phyloP scores from a whole-genome alignment of 108 stramenopile genomes.

The Cyclotella kingstonii region DNA sequence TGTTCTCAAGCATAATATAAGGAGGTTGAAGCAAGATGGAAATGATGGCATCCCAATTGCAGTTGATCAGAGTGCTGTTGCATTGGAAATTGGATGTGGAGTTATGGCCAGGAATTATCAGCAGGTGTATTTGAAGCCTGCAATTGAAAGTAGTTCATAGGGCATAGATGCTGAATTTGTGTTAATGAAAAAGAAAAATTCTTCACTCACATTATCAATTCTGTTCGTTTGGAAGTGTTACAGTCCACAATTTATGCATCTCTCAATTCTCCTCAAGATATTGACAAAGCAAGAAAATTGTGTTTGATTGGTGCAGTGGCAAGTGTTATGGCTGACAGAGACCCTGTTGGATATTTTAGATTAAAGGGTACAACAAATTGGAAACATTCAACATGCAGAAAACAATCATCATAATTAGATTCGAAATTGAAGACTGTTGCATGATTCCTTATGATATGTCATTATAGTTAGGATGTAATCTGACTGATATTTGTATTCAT shows the following conservation, averaged over 20 bases:
- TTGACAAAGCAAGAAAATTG: slow-evolving; percentile 55
- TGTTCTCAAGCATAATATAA: slow-evolving; percentile 11
- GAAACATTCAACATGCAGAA: too few species aligned
- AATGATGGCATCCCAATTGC: neutral
- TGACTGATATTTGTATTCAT: too few species aligned
- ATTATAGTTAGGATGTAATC: too few species aligned
- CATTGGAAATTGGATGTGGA: slow-evolving; percentile 52
- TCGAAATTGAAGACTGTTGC: too few species aligned
- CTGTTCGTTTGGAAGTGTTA: slow-evolving; percentile 50
- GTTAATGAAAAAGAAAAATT: slow-evolving; percentile 13
- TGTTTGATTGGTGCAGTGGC: slow-evolving; percentile 51
- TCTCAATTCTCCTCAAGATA: slow-evolving; percentile 45
- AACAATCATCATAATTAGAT: too few species aligned
- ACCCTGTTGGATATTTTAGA: slow-evolving; percentile 72
- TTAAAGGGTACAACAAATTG: slow-evolving; percentile 74
- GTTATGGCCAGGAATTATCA: slow-evolving; percentile 64
- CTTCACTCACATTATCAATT: slow-evolving; percentile 50
- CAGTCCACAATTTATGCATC: slow-evolving; percentile 52
- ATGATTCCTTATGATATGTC: too few species aligned
- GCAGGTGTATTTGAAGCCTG: slow-evolving; percentile 54
- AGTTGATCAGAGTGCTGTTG: slow-evolving; percentile 72
- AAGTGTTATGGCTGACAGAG: slow-evolving; percentile 52
- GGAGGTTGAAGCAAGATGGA: neutral
- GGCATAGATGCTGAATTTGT: slow-evolving; percentile 1
- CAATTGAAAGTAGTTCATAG: slow-evolving; percentile 9